Base-by-base conservation (phyloP, 345 rosid species). In the Ailanthus altissimus region DNA sequence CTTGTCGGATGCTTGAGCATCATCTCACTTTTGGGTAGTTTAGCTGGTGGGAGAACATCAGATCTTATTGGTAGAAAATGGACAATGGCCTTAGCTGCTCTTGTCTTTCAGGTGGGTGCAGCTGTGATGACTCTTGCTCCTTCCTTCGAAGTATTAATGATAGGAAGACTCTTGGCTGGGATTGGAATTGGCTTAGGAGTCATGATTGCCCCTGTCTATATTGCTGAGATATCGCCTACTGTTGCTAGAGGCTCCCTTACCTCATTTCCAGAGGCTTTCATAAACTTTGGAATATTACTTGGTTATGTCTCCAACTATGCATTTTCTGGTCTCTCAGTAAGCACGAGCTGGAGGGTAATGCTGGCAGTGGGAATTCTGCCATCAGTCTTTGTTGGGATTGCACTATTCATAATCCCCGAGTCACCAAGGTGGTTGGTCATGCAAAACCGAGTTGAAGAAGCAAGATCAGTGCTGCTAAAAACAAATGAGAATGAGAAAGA, bases 1-100 rank as follows among this genome's bases (percentile, higher is more conserved):
- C 90, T 94, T 46, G 82, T 94, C 42, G 97, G 98, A 40, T 77
- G 85, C 76, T 86, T 94, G 86, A 94, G 97, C 81, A 81, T 92
- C 77, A 62, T 92, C 54, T 92, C 98, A 18, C 89, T 94, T 25
- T 84, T 94, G 40, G 98, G 98, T 54, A 94, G 97, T 85, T 88
- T 92, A 80, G 91, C 82, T 54, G 97, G 98, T 16, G 98, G 98
- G 61, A 90, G 86, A 83, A 91, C 92, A 76, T 91, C 98, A 1
- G 97, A 94, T 80, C 59, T 73, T 62, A 83, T 94, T 28, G 97
- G 98, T 45, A 85, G 98, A 73, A 94, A 92, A 85, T 92, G 97
- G 97, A 94, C 98, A 4, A 91, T 94, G 97, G 98, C 83, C 18
- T 83, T 94, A 50, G 97, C 98, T 71, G 97, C 98, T 59, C 47